Evolutionary conservation across 345 rosid species (phyloP).

Genomic region (Microcos paniculata): DNA sequence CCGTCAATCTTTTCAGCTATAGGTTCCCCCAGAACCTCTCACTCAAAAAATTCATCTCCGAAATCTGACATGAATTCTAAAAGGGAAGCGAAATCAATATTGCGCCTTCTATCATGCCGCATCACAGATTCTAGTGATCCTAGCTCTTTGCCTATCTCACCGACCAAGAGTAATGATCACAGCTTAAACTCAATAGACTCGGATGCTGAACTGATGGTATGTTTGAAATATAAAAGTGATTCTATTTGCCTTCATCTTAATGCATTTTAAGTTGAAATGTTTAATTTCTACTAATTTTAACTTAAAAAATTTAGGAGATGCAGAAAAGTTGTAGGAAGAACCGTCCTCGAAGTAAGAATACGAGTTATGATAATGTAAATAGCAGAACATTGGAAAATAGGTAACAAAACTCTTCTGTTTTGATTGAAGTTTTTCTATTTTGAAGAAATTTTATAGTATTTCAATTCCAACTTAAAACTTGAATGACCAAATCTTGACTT

Average conservation of each 20-base stretch:
- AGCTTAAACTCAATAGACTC: constrained; percentile 42
- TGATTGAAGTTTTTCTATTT: not conserved
- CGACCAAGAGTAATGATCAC: constrained; percentile 23
- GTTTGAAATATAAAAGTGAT: not conserved
- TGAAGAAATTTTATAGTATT: too few relatives aligned
- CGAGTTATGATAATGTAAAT: constrained; percentile 32
- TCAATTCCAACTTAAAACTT: not conserved
- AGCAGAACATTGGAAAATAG: constrained; percentile 32
- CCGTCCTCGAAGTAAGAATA: constrained; percentile 20
- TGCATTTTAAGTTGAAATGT: not conserved
- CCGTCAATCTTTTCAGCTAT: constrained; percentile 34
- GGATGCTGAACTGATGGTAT: constrained; percentile 35
- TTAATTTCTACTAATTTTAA: constrained; percentile 14
- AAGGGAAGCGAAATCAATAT: constrained; percentile 28
- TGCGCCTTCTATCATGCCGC: constrained; percentile 36
- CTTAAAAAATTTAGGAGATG: constrained; percentile 25
- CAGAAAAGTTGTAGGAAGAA: constrained; percentile 25
- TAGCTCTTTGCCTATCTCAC: constrained; percentile 37
- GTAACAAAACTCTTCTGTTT: constrained; percentile 13
- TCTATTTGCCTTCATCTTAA: constrained; percentile 13
- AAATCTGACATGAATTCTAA: constrained; percentile 20
- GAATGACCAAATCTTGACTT: not conserved
- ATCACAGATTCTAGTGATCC: constrained; percentile 22
- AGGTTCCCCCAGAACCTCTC: constrained; percentile 36
- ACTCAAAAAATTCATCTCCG: constrained; percentile 36